Base-by-base conservation (phyloP, 176 grass and related monocot genomes). In the Aegilops bicornis region DNA sequence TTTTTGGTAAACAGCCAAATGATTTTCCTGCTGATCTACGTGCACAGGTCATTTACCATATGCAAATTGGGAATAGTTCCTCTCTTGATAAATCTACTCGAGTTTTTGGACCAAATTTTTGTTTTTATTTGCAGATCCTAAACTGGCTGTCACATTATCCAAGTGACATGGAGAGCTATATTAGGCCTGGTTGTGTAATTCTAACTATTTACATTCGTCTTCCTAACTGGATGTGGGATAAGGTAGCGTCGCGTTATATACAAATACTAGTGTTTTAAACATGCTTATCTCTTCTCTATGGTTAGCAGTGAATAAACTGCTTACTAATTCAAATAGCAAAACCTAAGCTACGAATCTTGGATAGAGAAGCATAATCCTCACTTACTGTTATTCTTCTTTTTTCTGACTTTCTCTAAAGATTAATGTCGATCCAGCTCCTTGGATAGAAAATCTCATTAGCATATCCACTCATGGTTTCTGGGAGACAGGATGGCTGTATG, bases 131-230 rank as follows among this genome's bases (percentile, higher is more conserved):
- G 40, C 85, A 94, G 91, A 85, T 94, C 80, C 79, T 92, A 73
- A 82, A 91, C 74, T 98, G 93, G 96, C 73, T 98, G 32, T 98
- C 96, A 16, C 79, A 94, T 68, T 95, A 43, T 35, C 96, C 96
- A 78, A 92, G 79, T 75, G 96, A 95, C 50, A 86, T 98, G 83
- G 96, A 98, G 56, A 98, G 96, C 83, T 95, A 95, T 82, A 95
- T 98, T n/a, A 95, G 88, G 86, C 96, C 96, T 59, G 96, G 96
- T 15, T 98, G 96, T 83, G 83, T 98, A 31, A 92, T 98, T 93
- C 82, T 98, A 79, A 95, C 93, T 48, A 54, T 98, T 77, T 98
- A 98, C 69, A 84, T 98, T 72, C 86, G 84, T 39, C 87, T 95
- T 79, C 52, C 93, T 76, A 86, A 94, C 78, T 98, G 88, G 87